These are phyloP conservation scores for Rubus parviflorus DNA, from an alignment of 306 rosid species.

Conservation along the genomic window DNA sequence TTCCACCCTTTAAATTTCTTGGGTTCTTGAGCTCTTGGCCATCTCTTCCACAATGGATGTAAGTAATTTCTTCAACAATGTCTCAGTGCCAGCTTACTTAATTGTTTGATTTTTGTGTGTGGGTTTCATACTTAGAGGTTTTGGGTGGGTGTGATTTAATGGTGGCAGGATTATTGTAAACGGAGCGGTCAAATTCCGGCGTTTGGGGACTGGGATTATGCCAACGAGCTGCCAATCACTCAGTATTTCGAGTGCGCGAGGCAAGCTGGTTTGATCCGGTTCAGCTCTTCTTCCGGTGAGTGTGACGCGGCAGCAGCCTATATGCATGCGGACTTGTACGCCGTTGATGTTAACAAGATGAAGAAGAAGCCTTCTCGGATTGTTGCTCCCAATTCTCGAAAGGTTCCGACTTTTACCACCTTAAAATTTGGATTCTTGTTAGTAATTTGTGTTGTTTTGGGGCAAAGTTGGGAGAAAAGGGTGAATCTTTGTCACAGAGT, in stretches of 20 bases:
- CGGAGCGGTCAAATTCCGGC: conserved; percentile 84
- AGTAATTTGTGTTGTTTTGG: background rate
- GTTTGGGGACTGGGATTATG: conserved; percentile 90
- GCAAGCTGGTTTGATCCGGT: conserved; percentile 79
- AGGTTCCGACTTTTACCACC: conserved; percentile 36
- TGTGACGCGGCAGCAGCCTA: conserved; percentile 32
- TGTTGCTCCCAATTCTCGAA: conserved; percentile 31
- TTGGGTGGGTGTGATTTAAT: background rate
- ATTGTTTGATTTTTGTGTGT: background rate
- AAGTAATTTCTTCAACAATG: background rate
- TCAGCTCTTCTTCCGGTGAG: conserved; percentile 80
- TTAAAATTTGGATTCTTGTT: background rate
- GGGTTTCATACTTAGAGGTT: background rate
- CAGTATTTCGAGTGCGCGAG: conserved; percentile 88
- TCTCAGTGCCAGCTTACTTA: background rate
- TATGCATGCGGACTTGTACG: conserved; percentile 45
- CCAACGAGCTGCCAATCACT: conserved; percentile 79
- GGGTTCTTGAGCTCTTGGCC: background rate
- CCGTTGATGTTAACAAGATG: conserved; percentile 40
- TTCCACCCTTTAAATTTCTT: background rate
- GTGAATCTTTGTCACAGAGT: background rate
- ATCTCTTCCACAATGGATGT: conserved; percentile 25
- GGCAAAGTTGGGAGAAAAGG: background rate
- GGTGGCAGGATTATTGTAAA: conserved; percentile 36
- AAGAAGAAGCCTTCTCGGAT: conserved; percentile 28